Evolutionary conservation across 2,329 filamentous ascomycete species (phyloP), one percentile per base, ranked within the genome.

Genomic region (Aureobasidium melanogenum): DNA sequence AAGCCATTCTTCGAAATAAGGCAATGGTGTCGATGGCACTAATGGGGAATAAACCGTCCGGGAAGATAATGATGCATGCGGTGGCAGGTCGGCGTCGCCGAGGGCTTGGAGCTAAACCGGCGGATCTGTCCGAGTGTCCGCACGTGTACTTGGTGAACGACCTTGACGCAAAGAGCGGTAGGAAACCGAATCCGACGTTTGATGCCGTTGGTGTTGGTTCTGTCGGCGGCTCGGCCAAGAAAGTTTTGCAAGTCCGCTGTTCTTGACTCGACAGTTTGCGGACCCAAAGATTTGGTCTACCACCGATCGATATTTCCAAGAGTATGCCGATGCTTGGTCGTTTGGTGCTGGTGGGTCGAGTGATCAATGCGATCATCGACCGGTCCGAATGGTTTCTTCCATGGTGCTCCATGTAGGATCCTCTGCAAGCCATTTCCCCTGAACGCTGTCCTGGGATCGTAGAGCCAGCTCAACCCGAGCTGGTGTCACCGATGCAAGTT

Each of bases 361-460:
- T 60, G 46, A 44, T 10, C 39, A 44, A 44, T 56, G 28, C 47
- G 14, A 47, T 63, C 57, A 63, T 56, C 56, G 61, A 34, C 59
- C 46, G 30, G 44, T 55, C 61, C 58, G 63, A n/a, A 63, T 54
- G 48, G 55, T 63, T 30, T 65, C 59, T 30, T 62, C 41, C 24
- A 84, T 82, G 22, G 75, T 74, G 17, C 76, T 74, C 62, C 86
- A 72, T 8, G 80, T 75, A 3, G 84, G 84, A 67, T 86, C 84
- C 64, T 87, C 84, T 39, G 74, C 73, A 47, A 85, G 74, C 83
- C 84, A 87, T 72, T 85, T 84, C 41, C 82, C 80, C 64, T 82
- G 81, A 44, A 79, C 73, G 46, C 74, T 67, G 67, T 86, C 84
- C 43, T 81, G 78, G 28, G 77, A 73, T 64, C 80, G 79, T 19